Evolutionary conservation across 331 rosid genomes (phyloP).

Genomic region (Ulmus americana): DNA sequence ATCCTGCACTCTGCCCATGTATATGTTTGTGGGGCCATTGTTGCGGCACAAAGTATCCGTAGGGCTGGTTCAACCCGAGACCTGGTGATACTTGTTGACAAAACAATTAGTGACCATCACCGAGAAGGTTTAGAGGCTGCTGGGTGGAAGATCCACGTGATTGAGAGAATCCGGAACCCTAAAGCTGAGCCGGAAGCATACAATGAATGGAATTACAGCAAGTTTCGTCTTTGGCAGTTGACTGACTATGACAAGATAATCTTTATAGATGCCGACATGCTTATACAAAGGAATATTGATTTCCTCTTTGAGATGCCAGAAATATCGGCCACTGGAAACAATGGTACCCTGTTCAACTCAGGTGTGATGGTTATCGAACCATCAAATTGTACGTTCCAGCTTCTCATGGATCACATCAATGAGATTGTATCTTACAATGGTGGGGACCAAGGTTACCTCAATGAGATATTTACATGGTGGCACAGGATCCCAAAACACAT

Average conservation of each 20-base stretch:
- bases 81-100: slow-evolving; percentile 79
- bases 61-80: slow-evolving; percentile 88
- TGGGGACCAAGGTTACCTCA: slow-evolving; percentile 84
- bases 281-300: slow-evolving; percentile 76
- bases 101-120: slow-evolving; percentile 65
- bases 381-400: slow-evolving; percentile 73
- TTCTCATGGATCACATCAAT: slow-evolving; percentile 76
- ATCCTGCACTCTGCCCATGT: slow-evolving; percentile 78
- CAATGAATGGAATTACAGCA: slow-evolving; percentile 96
- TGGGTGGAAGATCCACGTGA: slow-evolving; percentile 78
- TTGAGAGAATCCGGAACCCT: slow-evolving; percentile 81
- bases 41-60: slow-evolving; percentile 87
- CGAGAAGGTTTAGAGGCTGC: slow-evolving; percentile 74
- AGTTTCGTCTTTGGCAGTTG: slow-evolving; percentile 87
- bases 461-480: slow-evolving; percentile 91
- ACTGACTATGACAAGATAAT: slow-evolving; percentile 83
- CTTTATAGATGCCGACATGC: slow-evolving; percentile 83
- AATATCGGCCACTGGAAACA: slow-evolving; percentile 81
- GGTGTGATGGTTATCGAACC: slow-evolving; percentile 91
- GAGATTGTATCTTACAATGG: slow-evolving; percentile 84
- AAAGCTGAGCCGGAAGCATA: slow-evolving; percentile 81
- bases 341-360: slow-evolving; percentile 79
- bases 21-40: slow-evolving; percentile 84
- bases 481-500: slow-evolving; percentile 81
- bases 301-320: slow-evolving; percentile 82